These are phyloP conservation scores for Avena sativa DNA, from an alignment of 176 grass and related monocot species.

Conservation along the genomic window DNA sequence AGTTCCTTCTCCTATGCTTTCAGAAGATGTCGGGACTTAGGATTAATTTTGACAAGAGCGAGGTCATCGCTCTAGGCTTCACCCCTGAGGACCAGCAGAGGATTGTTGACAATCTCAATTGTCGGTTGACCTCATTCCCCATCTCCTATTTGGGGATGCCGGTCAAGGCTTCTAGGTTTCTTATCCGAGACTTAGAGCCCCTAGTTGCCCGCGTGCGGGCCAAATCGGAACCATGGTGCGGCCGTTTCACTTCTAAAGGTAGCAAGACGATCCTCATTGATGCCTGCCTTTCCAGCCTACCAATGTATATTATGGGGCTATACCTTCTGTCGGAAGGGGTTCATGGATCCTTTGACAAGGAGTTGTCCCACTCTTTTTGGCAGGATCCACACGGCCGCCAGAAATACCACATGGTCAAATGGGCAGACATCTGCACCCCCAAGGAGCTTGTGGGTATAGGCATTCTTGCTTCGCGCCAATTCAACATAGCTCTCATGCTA, in stretches of 20 bases:
- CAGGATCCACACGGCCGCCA: not conserved
- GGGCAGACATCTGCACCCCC: not conserved
- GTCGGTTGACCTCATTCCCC: not conserved
- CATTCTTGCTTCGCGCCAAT: not conserved
- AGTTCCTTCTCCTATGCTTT: not conserved
- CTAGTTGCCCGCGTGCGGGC: not conserved
- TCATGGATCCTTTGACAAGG: not conserved
- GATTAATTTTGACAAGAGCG: not conserved
- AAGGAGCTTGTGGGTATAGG: not conserved
- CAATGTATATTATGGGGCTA: not conserved
- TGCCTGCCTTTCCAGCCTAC: not conserved
- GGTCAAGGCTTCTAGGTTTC: fast-evolving
- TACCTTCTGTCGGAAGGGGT: not conserved
- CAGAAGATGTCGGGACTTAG: not conserved
- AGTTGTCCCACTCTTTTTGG: not conserved
- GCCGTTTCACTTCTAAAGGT: not conserved
- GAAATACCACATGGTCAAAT: not conserved
- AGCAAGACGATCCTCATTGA: not conserved
- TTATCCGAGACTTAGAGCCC: not conserved
- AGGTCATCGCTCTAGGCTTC: not conserved
- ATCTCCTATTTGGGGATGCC: not conserved
- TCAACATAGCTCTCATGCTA: not conserved
- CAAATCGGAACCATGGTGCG: not conserved
- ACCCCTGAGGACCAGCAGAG: not conserved
- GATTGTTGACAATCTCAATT: not conserved